Base-by-base conservation (phyloP, 768 basidiomycete genomes). In the Tylopilus sp. region DNA sequence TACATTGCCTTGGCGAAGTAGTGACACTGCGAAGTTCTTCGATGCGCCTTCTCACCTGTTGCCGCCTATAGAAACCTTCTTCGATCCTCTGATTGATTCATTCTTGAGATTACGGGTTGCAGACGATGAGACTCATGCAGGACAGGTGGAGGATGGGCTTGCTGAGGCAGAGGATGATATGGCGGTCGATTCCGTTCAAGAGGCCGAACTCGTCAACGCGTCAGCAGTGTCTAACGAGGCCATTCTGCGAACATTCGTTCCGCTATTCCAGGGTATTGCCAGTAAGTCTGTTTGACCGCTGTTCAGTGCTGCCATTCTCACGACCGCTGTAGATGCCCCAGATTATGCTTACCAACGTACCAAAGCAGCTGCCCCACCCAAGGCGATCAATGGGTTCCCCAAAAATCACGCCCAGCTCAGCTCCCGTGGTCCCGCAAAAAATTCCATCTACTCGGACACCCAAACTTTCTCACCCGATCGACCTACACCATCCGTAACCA, bases 11-110 rank as follows among this genome's bases (percentile, higher is more conserved):
- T 71, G 69, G 71, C 70, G 67, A 57, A 71, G 68, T 63, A 77
- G 68, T 55, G 75, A 75, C 46, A 71, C 73, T 47, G 67, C 72
- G 31, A 68, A 66, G 43, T 67, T 85, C 33, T 86, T 91, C 59
- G 78, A 83, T 57, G 78, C 77, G 8, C 86, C 91, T 12, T 79
- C 87, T 33, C 85, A 92, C 70, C 77, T 89, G 42, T 76, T 87
- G 64, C 90, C 92, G 13, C 81, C 91, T 6, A 69, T 92, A 50
- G 79, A 82, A 47, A 72, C 74, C 25, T 68, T 95, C 41, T 95
- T 90, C 66, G 81, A 86, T 31, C 70, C 83, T 20, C 72, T 85
- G 52, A 73, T 85, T 57, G 69, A 73, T 44, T 71, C 75, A 26
- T 77, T 85, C 61, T 66, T 78, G 45, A 68, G 64, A 40, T 47